Evolutionary conservation across 768 basidiomycete genomes (phyloP).

Genomic region (Agaricus subrufescens): DNA sequence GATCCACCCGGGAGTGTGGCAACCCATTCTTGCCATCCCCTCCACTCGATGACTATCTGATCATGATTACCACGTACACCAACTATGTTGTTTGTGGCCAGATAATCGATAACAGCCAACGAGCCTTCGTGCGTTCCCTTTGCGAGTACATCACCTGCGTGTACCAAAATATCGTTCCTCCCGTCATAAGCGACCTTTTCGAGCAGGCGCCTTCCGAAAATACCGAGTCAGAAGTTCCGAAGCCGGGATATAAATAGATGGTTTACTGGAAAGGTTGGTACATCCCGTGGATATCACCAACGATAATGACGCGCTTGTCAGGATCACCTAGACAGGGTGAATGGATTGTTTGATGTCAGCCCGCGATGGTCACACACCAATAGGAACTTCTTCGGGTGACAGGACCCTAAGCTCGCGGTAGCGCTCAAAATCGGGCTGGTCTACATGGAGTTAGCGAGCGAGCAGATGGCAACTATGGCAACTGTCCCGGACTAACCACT

Average conservation of each 20-base stretch:
- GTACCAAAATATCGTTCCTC: slow-evolving; percentile 63
- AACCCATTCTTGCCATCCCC: slow-evolving; percentile 83
- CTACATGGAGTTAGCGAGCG: slow-evolving; percentile 16
- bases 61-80: slow-evolving; percentile 96
- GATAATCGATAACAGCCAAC: slow-evolving; percentile 55
- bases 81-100: slow-evolving; percentile 57
- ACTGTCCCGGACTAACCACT: too few relatives aligned
- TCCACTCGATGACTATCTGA: slow-evolving; percentile 88
- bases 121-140: slow-evolving; percentile 65
- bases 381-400: slow-evolving; percentile 44
- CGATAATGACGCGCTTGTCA: slow-evolving; percentile 57
- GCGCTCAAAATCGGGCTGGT: slow-evolving; percentile 52
- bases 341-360: not conserved
- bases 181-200: slow-evolving; percentile 55
- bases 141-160: slow-evolving; percentile 78
- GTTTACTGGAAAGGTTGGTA: slow-evolving; percentile 60
- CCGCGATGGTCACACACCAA: slow-evolving; percentile 31
- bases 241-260: not conserved
- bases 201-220: slow-evolving; percentile 51
- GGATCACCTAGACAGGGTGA: slow-evolving; percentile 37
- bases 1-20: slow-evolving; percentile 34
- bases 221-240: not conserved
- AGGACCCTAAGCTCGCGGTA: slow-evolving; percentile 42
- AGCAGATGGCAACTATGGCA: not conserved
- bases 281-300: slow-evolving; percentile 92